These are phyloP conservation scores for Thelonectria discophora DNA, from an alignment of 2,329 filamentous ascomycete species.

Conservation along the genomic window DNA sequence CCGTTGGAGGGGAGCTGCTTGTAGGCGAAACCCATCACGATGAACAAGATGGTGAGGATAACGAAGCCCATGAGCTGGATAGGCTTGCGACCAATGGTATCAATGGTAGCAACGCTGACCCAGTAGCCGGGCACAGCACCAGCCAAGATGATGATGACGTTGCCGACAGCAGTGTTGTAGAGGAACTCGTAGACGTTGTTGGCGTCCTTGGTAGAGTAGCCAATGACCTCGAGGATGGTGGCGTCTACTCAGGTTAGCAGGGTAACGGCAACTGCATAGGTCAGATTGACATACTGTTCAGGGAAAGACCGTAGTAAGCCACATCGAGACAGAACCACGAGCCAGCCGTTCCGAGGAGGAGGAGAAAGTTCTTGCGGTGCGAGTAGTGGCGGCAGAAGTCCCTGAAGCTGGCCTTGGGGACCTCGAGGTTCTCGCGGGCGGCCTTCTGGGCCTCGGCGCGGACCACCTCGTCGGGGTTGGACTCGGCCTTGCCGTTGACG, in stretches of 20 bases:
- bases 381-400: slow-evolving; percentile 79
- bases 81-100: slow-evolving; percentile 79
- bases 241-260: slow-evolving; percentile 52
- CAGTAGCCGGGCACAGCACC: slow-evolving; percentile 85
- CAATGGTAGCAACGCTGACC: slow-evolving; percentile 78
- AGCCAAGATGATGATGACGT: slow-evolving; percentile 80
- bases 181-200: slow-evolving; percentile 72
- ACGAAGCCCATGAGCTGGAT: slow-evolving; percentile 74
- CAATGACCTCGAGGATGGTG: slow-evolving; percentile 75
- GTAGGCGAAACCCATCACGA: slow-evolving; percentile 71
- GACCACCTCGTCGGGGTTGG: slow-evolving; percentile 71
- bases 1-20: slow-evolving; percentile 60
- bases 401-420: slow-evolving; percentile 74
- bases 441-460: slow-evolving; percentile 67
- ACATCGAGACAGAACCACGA: slow-evolving; percentile 81
- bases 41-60: slow-evolving; percentile 68
- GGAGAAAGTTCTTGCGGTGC: slow-evolving; percentile 74
- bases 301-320: slow-evolving; percentile 73
- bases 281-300: slow-evolving; percentile 66
- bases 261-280: no score
- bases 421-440: slow-evolving; percentile 62
- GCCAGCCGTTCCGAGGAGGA: slow-evolving; percentile 80
- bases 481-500: slow-evolving; percentile 69
- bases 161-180: slow-evolving; percentile 79
- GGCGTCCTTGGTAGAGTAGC: slow-evolving; percentile 64